A percentile compares a stretch with the other conserved stretches of the same genome.
Conservation (phyloP, 1,139 yeast genomes). For the Petasospora rhodanensis region DNA sequence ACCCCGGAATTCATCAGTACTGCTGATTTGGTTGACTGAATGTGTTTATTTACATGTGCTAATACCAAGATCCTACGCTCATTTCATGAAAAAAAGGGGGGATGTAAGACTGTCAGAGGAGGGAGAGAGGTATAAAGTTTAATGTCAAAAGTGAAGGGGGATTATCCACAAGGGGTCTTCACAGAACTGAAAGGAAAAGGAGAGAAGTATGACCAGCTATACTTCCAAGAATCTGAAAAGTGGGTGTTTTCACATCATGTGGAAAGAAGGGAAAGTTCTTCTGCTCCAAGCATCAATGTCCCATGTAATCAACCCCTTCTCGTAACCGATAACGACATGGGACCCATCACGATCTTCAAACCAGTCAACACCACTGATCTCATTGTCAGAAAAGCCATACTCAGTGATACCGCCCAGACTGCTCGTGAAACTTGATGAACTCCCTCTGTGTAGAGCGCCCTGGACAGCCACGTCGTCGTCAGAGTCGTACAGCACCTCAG, state of each 20-base stretch:
- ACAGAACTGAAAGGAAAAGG: background rate
- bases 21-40: constrained; percentile 33
- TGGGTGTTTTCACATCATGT: constrained; percentile 15
- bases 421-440: constrained; percentile 8
- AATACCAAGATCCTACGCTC: no score
- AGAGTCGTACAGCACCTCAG: constrained; percentile 8
- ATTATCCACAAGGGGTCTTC: no score
- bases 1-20: constrained; percentile 19
- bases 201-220: background rate
- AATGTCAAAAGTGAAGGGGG: no score
- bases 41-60: no score
- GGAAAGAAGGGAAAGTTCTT: constrained; percentile 41
- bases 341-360: constrained; percentile 35
- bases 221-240: no score
- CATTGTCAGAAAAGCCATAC: constrained; percentile 31
- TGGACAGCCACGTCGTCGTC: no score
- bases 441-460: no score
- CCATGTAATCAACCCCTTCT: constrained; percentile 46
- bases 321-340: constrained; percentile 42
- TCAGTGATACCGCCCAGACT: constrained; percentile 14
- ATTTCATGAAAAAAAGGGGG: no score
- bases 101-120: no score
- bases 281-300: constrained; percentile 48
- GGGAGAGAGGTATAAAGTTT: no score
- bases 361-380: constrained; percentile 46